A percentile compares a stretch with the other conserved stretches of the same genome.
Evolutionary conservation across 2,329 filamentous ascomycete species (phyloP).

Genomic region (Tolypocladium sp.): DNA sequence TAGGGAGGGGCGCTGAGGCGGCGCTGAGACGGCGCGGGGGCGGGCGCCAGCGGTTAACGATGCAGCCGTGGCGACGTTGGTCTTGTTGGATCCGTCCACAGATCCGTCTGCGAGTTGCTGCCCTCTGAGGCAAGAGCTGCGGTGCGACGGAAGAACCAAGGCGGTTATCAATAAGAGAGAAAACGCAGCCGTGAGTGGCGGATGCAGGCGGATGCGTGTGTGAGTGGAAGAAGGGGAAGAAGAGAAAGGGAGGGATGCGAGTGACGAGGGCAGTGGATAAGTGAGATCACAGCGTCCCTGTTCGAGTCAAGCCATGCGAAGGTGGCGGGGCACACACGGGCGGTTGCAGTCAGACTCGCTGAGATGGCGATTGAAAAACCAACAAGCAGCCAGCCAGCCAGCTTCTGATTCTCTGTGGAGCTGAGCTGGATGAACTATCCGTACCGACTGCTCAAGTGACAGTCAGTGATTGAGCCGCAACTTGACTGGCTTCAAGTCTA

Average conservation of each 20-base stretch:
- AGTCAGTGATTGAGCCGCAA: not conserved
- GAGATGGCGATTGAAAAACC: not conserved
- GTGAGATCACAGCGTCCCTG: conserved; percentile 1
- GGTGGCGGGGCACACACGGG: not conserved
- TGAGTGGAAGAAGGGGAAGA: not conserved
- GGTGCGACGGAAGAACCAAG: conserved; percentile 3
- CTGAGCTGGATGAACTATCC: not conserved
- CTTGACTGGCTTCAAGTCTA: not conserved
- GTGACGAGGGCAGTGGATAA: not conserved
- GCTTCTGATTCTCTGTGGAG: not conserved
- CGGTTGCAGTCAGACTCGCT: not conserved
- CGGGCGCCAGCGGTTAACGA: not conserved
- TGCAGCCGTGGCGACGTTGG: not conserved
- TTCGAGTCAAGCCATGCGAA: conserved; percentile 3
- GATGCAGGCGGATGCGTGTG: not conserved
- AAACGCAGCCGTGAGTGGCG: not conserved
- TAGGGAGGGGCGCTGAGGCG: not conserved
- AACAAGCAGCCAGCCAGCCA: not conserved
- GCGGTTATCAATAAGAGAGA: not conserved
- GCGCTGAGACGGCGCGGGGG: not conserved
- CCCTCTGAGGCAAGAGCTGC: not conserved
- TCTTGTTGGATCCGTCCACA: not conserved
- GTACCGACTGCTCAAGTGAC: not conserved
- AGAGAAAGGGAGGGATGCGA: not conserved
- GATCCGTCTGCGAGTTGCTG: not conserved